Evolutionary conservation across 2,329 filamentous ascomycete species (phyloP).

Genomic region (Westerdykella ornata): DNA sequence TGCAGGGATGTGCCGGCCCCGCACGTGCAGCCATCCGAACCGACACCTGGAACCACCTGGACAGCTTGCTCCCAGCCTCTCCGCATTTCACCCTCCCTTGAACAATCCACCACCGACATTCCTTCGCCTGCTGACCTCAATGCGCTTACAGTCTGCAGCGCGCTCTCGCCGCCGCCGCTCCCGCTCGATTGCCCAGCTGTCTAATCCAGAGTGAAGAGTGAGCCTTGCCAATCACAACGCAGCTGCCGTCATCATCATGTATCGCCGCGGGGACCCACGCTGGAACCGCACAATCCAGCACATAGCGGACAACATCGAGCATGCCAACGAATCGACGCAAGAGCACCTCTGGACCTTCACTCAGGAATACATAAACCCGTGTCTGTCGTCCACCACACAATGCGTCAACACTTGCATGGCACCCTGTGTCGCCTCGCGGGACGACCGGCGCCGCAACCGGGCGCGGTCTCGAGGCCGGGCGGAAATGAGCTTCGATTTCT

Average conservation of each 20-base stretch:
- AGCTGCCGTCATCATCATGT: slow-evolving; percentile 42
- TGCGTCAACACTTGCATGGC: slow-evolving; percentile 65
- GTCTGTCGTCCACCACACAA: slow-evolving; percentile 59
- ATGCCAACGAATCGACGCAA: slow-evolving; percentile 85
- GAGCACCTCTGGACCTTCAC: slow-evolving; percentile 84
- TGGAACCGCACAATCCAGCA: slow-evolving; percentile 92
- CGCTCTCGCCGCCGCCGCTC: slow-evolving; percentile 12
- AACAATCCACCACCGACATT: neutral
- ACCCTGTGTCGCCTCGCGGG: slow-evolving; percentile 63
- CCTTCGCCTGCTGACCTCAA: slow-evolving; percentile 10
- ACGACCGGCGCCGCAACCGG: slow-evolving; percentile 69
- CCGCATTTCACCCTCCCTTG: slow-evolving; percentile 6
- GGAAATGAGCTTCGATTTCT: slow-evolving; percentile 91
- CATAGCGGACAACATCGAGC: slow-evolving; percentile 82
- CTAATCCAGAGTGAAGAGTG: no score
- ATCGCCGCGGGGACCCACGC: slow-evolving; percentile 66
- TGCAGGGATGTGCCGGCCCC: no score
- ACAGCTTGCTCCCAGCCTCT: slow-evolving; percentile 3
- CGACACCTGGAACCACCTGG: no score
- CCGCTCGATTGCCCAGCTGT: slow-evolving; percentile 6
- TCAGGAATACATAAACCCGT: slow-evolving; percentile 77
- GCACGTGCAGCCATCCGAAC: no score
- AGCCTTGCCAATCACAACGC: slow-evolving; percentile 4
- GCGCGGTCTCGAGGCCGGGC: slow-evolving; percentile 53
- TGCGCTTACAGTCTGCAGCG: slow-evolving; percentile 22